Percentiles rank a stretch among this genome's conserved stretches.
These are phyloP conservation scores for Aspergillus tamarii DNA, from an alignment of 2,329 filamentous ascomycete species.

Conservation along the genomic window DNA sequence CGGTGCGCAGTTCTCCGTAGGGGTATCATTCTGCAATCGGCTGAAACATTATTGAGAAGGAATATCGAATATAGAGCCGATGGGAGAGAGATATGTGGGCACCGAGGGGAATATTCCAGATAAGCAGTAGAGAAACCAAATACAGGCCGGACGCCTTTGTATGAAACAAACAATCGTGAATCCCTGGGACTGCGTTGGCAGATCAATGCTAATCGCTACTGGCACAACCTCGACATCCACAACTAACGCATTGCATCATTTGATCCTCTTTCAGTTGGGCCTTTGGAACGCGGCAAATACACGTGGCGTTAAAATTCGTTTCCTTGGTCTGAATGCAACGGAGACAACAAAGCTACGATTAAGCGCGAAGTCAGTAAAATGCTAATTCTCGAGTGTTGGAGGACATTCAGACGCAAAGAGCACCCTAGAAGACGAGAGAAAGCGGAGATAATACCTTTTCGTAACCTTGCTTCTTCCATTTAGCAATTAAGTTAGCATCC, in stretches of 20 bases:
- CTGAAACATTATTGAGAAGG: background rate
- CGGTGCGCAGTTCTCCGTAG: background rate
- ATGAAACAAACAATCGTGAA: background rate
- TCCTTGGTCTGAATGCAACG: slow-evolving; percentile 99
- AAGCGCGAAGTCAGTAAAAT: background rate
- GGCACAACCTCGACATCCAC: slow-evolving; percentile 87
- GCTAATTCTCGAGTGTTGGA: background rate
- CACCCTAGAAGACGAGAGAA: background rate
- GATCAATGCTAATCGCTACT: slow-evolving; percentile 68
- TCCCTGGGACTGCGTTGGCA: background rate
- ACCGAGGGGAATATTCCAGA: background rate
- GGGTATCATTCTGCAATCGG: background rate
- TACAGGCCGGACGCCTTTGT: background rate
- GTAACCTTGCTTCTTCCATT: slow-evolving; percentile 99
- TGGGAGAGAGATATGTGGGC: background rate
- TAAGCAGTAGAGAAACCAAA: background rate
- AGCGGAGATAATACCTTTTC: slow-evolving; percentile 70
- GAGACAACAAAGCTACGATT: slow-evolving; percentile 78
- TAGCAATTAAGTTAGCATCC: slow-evolving; percentile 92
- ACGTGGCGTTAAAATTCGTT: slow-evolving; percentile 97
- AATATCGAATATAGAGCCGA: no score
- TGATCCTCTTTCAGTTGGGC: slow-evolving; percentile 88
- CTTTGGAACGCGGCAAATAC: slow-evolving; percentile 92
- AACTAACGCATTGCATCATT: slow-evolving; percentile 90
- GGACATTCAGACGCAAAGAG: background rate